Evolutionary conservation across 768 basidiomycete species (phyloP).

Genomic region (Russula abietina): DNA sequence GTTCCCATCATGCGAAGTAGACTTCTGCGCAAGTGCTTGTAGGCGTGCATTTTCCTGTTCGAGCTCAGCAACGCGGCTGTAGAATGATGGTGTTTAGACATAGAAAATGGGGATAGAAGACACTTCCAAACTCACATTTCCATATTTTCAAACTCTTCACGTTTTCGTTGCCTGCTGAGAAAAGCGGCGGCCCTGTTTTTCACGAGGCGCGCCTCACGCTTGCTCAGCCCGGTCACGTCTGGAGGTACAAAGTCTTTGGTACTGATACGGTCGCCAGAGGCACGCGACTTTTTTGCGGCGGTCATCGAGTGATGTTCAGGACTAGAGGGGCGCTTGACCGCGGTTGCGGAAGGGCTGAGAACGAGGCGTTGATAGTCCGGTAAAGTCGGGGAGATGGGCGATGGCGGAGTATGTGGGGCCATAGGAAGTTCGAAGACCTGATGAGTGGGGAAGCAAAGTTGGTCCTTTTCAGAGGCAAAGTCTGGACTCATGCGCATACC

Average conservation of each 20-base stretch:
- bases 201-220: constrained; percentile 85
- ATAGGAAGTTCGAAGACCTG: constrained; percentile 64
- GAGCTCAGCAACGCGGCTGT: constrained; percentile 74
- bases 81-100: constrained; percentile 1
- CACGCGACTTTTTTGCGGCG: constrained; percentile 43
- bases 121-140: constrained; percentile 60
- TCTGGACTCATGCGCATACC: constrained; percentile 47
- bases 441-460: constrained; percentile 59
- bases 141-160: constrained; percentile 89
- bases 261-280: constrained; percentile 42
- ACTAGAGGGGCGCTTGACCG: constrained; percentile 31
- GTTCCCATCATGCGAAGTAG: constrained; percentile 32
- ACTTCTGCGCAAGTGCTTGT: constrained; percentile 47
- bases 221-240: constrained; percentile 80
- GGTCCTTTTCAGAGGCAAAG: constrained; percentile 38
- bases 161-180: constrained; percentile 83
- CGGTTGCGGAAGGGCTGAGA: constrained; percentile 14
- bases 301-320: constrained; percentile 26
- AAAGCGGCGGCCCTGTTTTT: constrained; percentile 92
- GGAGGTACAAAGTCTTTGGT: constrained; percentile 86
- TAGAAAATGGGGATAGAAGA: constrained; percentile 15
- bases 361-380: constrained; percentile 25
- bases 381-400: constrained; percentile 31
- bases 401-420: constrained; percentile 30
- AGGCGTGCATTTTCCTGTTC: constrained; percentile 81